A percentile compares a stretch with the other conserved stretches of the same genome.
Evolutionary conservation across 495 filamentous ascomycete species (phyloP).

Genomic region (Tuber aestivum): DNA sequence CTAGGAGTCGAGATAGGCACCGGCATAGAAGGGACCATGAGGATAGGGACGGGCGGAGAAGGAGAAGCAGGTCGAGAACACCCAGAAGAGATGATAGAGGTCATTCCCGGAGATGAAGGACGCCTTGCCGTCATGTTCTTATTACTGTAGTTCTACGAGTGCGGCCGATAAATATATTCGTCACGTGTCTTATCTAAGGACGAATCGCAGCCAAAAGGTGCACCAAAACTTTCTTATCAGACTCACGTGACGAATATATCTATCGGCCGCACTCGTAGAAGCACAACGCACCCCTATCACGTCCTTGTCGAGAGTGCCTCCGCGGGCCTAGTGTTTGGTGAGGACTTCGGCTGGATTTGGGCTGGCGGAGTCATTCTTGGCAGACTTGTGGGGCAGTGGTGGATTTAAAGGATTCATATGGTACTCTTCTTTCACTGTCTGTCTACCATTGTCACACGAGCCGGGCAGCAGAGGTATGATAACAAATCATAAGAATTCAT

Average conservation of each 20-base stretch:
- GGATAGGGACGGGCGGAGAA: conserved; percentile 20
- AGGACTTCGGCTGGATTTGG: not conserved
- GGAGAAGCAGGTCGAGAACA: conserved; percentile 29
- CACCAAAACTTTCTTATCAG: too few relatives aligned
- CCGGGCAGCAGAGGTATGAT: too few relatives aligned
- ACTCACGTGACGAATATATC: too few relatives aligned
- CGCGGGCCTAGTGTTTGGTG: not conserved
- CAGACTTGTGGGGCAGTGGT: too few relatives aligned
- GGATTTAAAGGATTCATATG: too few relatives aligned
- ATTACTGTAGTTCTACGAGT: not conserved
- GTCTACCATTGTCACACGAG: too few relatives aligned
- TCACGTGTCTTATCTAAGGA: too few relatives aligned
- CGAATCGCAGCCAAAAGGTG: too few relatives aligned
- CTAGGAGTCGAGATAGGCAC: conserved; percentile 30
- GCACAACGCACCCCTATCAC: not conserved
- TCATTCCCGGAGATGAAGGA: not conserved
- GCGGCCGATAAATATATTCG: too few relatives aligned
- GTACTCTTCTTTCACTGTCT: too few relatives aligned
- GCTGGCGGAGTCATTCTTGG: not conserved
- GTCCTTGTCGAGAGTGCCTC: not conserved
- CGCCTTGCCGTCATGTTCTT: not conserved
- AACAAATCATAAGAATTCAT: too few relatives aligned
- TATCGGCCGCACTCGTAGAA: too few relatives aligned
- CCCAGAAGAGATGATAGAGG: conserved; percentile 15
- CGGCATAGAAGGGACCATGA: conserved; percentile 26